Percentiles rank a stretch among this genome's conserved stretches.
These are phyloP conservation scores for Rhododendron williamsianum DNA, from an alignment of 148 eudicot species.

Conservation along the genomic window DNA sequence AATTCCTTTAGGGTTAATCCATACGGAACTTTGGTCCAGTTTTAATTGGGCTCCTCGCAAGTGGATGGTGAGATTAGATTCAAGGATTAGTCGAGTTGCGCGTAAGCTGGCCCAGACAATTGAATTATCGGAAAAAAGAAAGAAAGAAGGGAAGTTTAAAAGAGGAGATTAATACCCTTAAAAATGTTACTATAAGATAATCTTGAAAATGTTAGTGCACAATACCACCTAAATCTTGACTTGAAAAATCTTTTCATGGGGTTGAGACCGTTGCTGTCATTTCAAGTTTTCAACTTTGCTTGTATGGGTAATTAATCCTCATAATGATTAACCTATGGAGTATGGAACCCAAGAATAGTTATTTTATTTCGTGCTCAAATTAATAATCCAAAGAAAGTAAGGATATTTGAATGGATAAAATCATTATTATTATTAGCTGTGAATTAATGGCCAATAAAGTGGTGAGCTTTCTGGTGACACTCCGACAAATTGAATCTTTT, in stretches of 20 bases:
- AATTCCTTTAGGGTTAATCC: accelerated
- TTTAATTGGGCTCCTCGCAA: too few species aligned
- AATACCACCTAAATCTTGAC: background rate
- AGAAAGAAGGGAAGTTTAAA: background rate
- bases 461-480: constrained; percentile 13
- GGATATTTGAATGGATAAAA: background rate
- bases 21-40: too few species aligned
- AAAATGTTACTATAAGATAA: background rate
- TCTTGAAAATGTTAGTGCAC: background rate
- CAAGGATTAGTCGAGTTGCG: too few species aligned
- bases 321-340: background rate
- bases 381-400: background rate
- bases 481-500: constrained; percentile 9
- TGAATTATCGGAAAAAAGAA: background rate
- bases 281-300: background rate
- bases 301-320: background rate
- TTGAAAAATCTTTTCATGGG: background rate
- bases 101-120: too few species aligned
- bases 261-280: background rate
- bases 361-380: constrained; percentile 4
- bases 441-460: background rate
- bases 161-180: background rate
- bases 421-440: background rate
- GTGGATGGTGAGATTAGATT: too few species aligned
- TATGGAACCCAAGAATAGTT: background rate